These are phyloP conservation scores for Erythrophleum ivorense DNA, from an alignment of 331 rosid genomes.

Conservation along the genomic window DNA sequence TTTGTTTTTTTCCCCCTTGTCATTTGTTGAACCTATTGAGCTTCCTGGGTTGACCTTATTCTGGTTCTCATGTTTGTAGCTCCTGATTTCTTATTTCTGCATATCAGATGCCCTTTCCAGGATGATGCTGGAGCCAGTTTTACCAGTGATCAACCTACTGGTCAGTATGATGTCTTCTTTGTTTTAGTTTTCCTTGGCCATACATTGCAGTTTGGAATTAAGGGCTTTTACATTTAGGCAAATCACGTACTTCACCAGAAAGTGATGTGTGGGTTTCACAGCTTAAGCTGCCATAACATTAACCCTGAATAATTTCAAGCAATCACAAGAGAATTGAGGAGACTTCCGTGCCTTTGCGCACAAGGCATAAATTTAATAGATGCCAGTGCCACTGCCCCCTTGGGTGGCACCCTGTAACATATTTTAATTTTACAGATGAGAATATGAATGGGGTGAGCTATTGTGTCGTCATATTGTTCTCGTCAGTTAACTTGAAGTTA, in stretches of 20 bases:
- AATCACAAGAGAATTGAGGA: conserved; percentile 10
- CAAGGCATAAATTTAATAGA: conserved; percentile 22
- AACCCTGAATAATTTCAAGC: conserved; percentile 26
- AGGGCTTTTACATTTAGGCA: conserved; percentile 24
- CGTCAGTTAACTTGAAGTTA: conserved; percentile 12
- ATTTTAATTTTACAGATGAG: conserved; percentile 31
- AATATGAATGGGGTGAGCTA: conserved; percentile 2
- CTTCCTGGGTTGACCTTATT: conserved; percentile 44
- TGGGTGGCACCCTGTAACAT: conserved; percentile 16
- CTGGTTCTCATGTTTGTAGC: conserved; percentile 39
- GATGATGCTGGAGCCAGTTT: conserved; percentile 81
- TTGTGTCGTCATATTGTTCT: conserved; percentile 18
- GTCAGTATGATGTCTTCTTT: conserved; percentile 59
- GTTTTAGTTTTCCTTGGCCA: conserved; percentile 32
- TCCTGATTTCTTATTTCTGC: conserved; percentile 58
- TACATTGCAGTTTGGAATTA: conserved; percentile 32
- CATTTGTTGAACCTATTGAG: conserved; percentile 33
- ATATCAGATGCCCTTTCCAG: conserved; percentile 70
- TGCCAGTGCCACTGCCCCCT: conserved; percentile 29
- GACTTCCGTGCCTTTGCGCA: conserved; percentile 7
- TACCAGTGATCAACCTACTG: conserved; percentile 67
- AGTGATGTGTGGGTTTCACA: conserved; percentile 28
- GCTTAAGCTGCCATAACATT: neutral
- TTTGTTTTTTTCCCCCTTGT: conserved; percentile 43
- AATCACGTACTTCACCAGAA: conserved; percentile 28